Evolutionary conservation across 192 early-diverging fungal species (phyloP).

Genomic region (Coemansia sp.): DNA sequence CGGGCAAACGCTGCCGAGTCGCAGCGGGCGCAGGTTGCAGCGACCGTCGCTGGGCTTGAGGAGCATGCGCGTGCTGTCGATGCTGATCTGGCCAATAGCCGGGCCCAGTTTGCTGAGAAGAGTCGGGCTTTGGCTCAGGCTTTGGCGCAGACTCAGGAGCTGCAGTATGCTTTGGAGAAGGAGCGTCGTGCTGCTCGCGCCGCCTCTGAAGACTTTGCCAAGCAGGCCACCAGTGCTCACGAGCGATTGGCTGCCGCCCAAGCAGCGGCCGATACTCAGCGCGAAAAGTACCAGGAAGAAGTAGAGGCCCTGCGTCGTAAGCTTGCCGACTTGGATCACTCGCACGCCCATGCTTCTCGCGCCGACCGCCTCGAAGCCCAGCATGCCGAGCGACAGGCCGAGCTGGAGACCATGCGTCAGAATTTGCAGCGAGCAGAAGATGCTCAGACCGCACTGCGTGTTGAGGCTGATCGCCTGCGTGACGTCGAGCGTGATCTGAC

Average conservation of each 20-base stretch:
- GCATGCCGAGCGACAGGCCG: conserved; percentile 37
- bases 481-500: conserved; percentile 39
- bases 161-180: conserved; percentile 48
- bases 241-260: conserved; percentile 37
- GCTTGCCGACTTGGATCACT: conserved; percentile 36
- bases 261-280: conserved; percentile 17
- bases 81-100: conserved; percentile 51
- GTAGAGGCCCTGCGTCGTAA: conserved; percentile 21
- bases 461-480: conserved; percentile 50
- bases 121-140: conserved; percentile 43
- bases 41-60: conserved; percentile 19
- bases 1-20: not conserved
- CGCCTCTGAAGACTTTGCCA: conserved; percentile 18
- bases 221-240: conserved; percentile 21
- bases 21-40: conserved; percentile 27
- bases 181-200: conserved; percentile 24
- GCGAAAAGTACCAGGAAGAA: conserved; percentile 13
- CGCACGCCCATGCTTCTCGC: conserved; percentile 16
- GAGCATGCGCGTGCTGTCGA: conserved; percentile 50
- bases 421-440: conserved; percentile 43
- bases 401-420: conserved; percentile 51
- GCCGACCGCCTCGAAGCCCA: conserved; percentile 45
- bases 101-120: conserved; percentile 55
- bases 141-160: conserved; percentile 42
- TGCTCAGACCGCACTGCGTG: conserved; percentile 17